Evolutionary conservation across 768 basidiomycete species (phyloP).

Genomic region (Suillus discolor): DNA sequence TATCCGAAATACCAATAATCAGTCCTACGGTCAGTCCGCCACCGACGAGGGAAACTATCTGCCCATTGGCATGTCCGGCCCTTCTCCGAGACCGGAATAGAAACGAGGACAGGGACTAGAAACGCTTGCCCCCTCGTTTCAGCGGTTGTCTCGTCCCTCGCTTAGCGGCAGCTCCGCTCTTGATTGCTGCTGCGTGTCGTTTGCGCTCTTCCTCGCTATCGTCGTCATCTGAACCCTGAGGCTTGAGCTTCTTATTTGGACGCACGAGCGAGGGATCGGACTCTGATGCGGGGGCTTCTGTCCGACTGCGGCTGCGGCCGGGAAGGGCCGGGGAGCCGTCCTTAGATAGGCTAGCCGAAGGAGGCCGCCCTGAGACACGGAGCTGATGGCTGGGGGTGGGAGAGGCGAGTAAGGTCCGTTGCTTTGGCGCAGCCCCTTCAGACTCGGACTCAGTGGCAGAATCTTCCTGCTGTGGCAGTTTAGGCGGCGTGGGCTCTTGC

Average conservation of each 20-base stretch:
- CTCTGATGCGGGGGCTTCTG: slow-evolving; percentile 36
- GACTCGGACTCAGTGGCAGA: slow-evolving; percentile 34
- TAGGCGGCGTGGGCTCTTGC: slow-evolving; percentile 16
- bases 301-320: slow-evolving; percentile 25
- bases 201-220: slow-evolving; percentile 62
- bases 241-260: slow-evolving; percentile 51
- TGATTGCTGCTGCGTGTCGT: slow-evolving; percentile 43
- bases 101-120: slow-evolving; percentile 41
- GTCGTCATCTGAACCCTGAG: slow-evolving; percentile 47
- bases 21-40: slow-evolving; percentile 16
- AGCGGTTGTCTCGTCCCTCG: slow-evolving; percentile 72
- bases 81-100: slow-evolving; percentile 1
- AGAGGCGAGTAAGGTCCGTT: slow-evolving; percentile 14
- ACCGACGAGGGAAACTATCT: background rate
- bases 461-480: slow-evolving; percentile 18
- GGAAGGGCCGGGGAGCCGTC: slow-evolving; percentile 9
- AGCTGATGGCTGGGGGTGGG: slow-evolving; percentile 21
- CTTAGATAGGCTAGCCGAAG: slow-evolving; percentile 23
- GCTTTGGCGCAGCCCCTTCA: slow-evolving; percentile 13
- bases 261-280: slow-evolving; percentile 55
- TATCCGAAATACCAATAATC: slow-evolving; percentile 8
- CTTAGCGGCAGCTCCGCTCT: slow-evolving; percentile 39
- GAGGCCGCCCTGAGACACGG: slow-evolving; percentile 13
- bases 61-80: background rate
- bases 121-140: slow-evolving; percentile 75